phyloP scores from a whole-genome alignment of 2,329 filamentous ascomycete genomes.

The Leptographium galeiforme region DNA sequence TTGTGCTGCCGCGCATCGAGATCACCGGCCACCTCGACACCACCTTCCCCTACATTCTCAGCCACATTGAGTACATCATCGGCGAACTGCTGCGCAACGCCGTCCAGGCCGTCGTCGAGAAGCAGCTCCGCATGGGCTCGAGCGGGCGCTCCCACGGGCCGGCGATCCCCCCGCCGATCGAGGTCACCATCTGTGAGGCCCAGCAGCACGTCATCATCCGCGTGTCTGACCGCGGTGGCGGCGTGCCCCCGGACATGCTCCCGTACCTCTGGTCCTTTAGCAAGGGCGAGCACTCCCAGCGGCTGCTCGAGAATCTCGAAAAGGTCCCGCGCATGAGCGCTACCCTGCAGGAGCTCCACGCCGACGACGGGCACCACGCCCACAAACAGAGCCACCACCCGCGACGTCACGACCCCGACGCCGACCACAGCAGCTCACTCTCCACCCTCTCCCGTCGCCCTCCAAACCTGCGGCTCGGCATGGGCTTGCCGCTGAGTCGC shows the following conservation, averaged over 20 bases:
- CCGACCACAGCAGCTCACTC: constrained; percentile 44
- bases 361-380: constrained; percentile 19
- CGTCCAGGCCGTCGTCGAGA: constrained; percentile 81
- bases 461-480: constrained; percentile 76
- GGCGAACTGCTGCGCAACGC: constrained; percentile 91
- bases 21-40: constrained; percentile 77
- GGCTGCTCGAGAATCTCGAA: constrained; percentile 70
- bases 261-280: constrained; percentile 94
- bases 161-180: constrained; percentile 59
- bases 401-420: background rate
- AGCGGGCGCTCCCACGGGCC: background rate
- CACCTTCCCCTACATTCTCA: constrained; percentile 91
- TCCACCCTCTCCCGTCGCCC: constrained; percentile 69
- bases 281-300: constrained; percentile 71
- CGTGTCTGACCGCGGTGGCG: constrained; percentile 89
- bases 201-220: constrained; percentile 91
- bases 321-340: constrained; percentile 85
- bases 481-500: constrained; percentile 84
- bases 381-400: background rate
- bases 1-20: constrained; percentile 64
- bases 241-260: constrained; percentile 71
- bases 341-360: constrained; percentile 74
- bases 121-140: constrained; percentile 30
- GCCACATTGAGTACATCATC: constrained; percentile 92
- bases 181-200: constrained; percentile 88